Evolutionary conservation across 2,329 filamentous ascomycete genomes (phyloP).

Genomic region (Colletotrichum sp.): DNA sequence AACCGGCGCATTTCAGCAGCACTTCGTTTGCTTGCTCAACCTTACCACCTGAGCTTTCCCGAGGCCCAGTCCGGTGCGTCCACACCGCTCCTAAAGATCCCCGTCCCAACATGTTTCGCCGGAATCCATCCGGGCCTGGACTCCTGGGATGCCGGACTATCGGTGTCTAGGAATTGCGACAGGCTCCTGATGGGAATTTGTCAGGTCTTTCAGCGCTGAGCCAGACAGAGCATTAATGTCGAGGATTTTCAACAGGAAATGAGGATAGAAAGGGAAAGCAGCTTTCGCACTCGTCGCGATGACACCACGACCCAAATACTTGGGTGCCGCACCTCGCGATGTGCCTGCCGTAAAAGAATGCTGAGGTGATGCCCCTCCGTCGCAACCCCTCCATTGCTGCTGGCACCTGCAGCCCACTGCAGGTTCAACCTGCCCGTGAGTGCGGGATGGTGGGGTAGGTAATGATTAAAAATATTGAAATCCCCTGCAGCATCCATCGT

Average conservation of each 20-base stretch:
- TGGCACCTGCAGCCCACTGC: constrained; percentile 19
- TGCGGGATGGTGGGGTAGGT: constrained; percentile 14
- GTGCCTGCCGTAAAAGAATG: not conserved
- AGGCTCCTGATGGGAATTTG: not conserved
- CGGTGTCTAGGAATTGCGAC: not conserved
- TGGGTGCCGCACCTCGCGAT: not conserved
- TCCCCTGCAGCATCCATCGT: not conserved
- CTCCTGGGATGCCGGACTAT: not conserved
- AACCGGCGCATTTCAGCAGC: not conserved
- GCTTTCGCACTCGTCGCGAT: not conserved
- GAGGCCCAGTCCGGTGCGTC: not conserved
- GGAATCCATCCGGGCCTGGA: not conserved
- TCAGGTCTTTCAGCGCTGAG: not conserved
- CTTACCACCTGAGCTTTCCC: not conserved
- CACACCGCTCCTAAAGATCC: constrained; percentile 15
- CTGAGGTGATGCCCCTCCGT: not conserved
- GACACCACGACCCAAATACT: not conserved
- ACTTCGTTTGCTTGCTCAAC: not conserved
- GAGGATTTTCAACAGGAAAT: not conserved
- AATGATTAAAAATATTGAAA: not conserved
- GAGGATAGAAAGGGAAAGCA: not conserved
- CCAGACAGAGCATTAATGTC: not conserved
- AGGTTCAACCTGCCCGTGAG: not conserved
- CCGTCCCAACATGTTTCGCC: constrained; percentile 15
- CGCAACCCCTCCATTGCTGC: not conserved